Percentiles rank a stretch among this genome's conserved stretches.
phyloP scores from a whole-genome alignment of 306 rosid genomes.

The Aeschynomene evenia region DNA sequence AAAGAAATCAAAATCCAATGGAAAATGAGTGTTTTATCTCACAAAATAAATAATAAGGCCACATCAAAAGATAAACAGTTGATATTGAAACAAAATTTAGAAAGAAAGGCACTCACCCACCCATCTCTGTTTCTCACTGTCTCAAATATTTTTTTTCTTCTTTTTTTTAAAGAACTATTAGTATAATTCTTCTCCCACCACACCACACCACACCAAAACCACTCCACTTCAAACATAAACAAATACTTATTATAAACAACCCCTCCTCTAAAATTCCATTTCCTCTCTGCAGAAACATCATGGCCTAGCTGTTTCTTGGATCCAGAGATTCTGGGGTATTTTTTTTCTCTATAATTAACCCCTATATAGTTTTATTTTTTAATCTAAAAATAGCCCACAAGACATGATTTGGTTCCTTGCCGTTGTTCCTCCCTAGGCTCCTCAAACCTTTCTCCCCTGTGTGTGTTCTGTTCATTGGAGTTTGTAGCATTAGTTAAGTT shows the following conservation, averaged over 20 bases:
- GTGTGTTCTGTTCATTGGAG: conserved; percentile 44
- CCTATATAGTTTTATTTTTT: conserved; percentile 18
- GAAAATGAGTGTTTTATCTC: conserved; percentile 44
- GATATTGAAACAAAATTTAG: conserved; percentile 32
- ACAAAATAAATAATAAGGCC: conserved; percentile 21
- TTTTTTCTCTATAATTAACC: conserved; percentile 6
- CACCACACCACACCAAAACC: too few species aligned
- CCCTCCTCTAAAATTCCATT: conserved; percentile 57
- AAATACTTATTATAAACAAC: conserved; percentile 50
- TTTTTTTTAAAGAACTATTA: conserved; percentile 23
- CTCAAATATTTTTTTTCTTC: conserved; percentile 34
- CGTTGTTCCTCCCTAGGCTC: conserved; percentile 73
- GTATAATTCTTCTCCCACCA: conserved; percentile 51
- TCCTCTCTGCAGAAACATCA: conserved; percentile 61
- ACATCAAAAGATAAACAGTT: conserved; percentile 35
- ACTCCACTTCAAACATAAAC: conserved; percentile 49
- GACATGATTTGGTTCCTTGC: conserved; percentile 85
- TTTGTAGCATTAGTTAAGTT: conserved; percentile 63
- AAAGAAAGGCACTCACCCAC: conserved; percentile 50
- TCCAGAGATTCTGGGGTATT: conserved; percentile 83
- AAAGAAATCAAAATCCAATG: conserved; percentile 32
- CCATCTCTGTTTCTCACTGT: conserved; percentile 42
- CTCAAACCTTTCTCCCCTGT: conserved; percentile 42
- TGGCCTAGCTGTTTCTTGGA: conserved; percentile 97
- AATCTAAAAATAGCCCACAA: conserved; percentile 57